Base-by-base conservation (phyloP, 805 yeast species). In the Scheffersomyces ergatensis region DNA sequence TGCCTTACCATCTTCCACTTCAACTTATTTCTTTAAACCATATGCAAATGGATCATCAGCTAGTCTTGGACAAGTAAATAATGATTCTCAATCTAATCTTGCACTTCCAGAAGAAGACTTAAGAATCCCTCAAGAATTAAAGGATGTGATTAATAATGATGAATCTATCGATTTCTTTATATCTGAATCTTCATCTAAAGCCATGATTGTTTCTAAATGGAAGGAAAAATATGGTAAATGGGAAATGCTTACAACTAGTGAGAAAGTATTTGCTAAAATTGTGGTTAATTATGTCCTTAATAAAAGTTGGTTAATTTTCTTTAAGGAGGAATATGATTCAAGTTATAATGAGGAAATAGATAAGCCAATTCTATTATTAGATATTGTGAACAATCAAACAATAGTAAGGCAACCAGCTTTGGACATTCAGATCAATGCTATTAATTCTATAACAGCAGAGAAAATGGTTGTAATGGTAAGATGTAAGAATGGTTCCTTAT, bases 1-100 rank as follows among this genome's bases (percentile, higher is more conserved):
- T 54, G 74, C 74, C n/a, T 57, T 69, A 47, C 76, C 76, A 1
- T 62, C 70, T 4, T 68, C 74, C 1, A 65, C 73, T 0, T 67
- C 74, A 0, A 60, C 57, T 21, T 56, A 65, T 37, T 70, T 66
- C 46, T 69, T 69, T 54, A 67, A 64, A 38, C 64, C 54, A n/a
- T 51, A 54, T 25, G 44, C 39, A 14, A 47, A 51, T 33, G 47
- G 37, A 8, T 45, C 54, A 3, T 24, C 43, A 5, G 36, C 45
- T 4, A 45, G 37, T 13, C n/a, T 30, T 18, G 30, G 24, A 12
- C 14, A 13, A 2, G n/a, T 12, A 8, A 7, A 15, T 14, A 24
- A 38, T 14, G 26, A 23, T 24, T 32, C 34, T n/a, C 36, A 24
- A 34, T 17, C 7, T 14, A 33, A 24, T 13, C 33, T 14, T 5